Evolutionary conservation across 345 rosid genomes (phyloP), one percentile per base, ranked within the genome.

Genomic region (Acer saccharum): DNA sequence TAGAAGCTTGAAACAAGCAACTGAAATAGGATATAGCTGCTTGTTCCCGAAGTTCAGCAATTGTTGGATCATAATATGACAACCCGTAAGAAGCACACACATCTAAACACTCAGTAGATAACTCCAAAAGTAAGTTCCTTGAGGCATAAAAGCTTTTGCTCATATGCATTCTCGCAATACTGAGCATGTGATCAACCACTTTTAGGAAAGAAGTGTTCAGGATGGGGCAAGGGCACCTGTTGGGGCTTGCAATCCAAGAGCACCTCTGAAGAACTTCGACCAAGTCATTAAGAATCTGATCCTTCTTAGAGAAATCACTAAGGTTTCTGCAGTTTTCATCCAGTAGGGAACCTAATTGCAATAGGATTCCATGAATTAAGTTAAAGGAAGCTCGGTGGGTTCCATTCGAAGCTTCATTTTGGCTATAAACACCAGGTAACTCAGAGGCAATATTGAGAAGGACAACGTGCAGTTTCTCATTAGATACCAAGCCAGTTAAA

Each of bases 401-500:
- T 76, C 82, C 85, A 77, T 74, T 14, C 64, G 83, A 18, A 78
- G 66, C 81, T 52, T 69, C 39, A 0, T 32, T 73, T 73, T 76
- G 79, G 69, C 60, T 66, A 23, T 74, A 81, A 23, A 52, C 10
- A 69, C 23, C 77, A 83, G 90, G 92, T 87, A 93, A 81, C 73
- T 91, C 91, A 73, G 88, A 87, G 82, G 97, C 94, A 77, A 93
- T 87, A 76, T 86, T 77, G 77, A 86, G 81, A 69, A 92, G 83
- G 76, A 91, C 87, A 71, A 60, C 62, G 55, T 88, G 85, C 78
- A 95, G 89, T 82, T 92, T 95, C 90, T 95, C 98, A 87, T 91
- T 93, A 60, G 99, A 93, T 74, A 95, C 94, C 75, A 95, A 85
- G 73, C 99, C 94, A 17, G 87, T 90, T 84, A 95, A 84, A 84